These are phyloP conservation scores for Aegilops tauschii DNA, from an alignment of 176 grass and related monocot genomes.

Conservation along the genomic window DNA sequence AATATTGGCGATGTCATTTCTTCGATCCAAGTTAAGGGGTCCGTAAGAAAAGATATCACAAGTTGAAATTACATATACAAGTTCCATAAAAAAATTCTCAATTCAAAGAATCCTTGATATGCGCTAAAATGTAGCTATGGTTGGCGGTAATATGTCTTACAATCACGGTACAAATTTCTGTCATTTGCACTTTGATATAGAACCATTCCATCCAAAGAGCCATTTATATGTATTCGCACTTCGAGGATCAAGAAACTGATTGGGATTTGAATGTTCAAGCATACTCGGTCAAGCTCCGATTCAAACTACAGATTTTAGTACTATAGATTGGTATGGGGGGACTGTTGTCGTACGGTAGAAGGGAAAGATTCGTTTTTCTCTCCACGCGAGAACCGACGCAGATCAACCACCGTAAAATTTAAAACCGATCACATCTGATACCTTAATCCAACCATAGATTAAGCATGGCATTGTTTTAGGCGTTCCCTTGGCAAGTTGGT, in stretches of 20 bases:
- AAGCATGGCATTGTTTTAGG: neutral
- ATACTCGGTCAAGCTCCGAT: neutral
- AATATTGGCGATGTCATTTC: neutral
- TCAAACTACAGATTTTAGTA: neutral
- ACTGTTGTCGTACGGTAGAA: neutral
- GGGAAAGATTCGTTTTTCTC: neutral
- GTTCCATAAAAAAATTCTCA: neutral
- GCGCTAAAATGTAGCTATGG: too few relatives aligned
- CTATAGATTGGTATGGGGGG: neutral
- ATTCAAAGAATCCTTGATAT: neutral
- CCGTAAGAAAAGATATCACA: neutral
- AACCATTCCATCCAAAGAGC: too few relatives aligned
- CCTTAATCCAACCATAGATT: slow-evolving; percentile 9
- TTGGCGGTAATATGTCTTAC: too few relatives aligned
- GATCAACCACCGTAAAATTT: slow-evolving; percentile 9
- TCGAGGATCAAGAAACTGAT: too few relatives aligned
- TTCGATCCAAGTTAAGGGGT: neutral
- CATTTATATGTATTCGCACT: too few relatives aligned
- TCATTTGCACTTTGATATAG: too few relatives aligned
- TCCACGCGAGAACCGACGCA: neutral
- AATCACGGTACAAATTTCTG: too few relatives aligned
- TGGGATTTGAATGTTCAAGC: neutral
- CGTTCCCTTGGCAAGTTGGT: neutral
- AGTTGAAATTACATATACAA: neutral
- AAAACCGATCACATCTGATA: slow-evolving; percentile 10